Evolutionary conservation across 139 green algal genomes (phyloP), one percentile per base, ranked within the genome.

Genomic region (Nannochloris sp.): DNA sequence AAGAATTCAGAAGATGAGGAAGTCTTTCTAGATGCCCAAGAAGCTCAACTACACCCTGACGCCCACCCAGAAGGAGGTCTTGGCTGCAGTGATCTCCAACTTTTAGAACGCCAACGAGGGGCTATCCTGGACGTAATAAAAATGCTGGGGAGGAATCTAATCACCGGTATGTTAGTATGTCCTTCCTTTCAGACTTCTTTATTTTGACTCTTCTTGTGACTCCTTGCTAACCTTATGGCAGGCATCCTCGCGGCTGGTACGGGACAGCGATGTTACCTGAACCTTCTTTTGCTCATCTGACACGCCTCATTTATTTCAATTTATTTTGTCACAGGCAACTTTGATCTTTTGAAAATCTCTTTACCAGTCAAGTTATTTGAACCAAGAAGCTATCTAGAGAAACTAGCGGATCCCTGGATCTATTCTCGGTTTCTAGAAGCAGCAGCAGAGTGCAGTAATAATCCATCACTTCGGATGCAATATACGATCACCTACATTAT

Each of bases 341-440:
- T 95, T 48, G 90, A 95, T 70, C 75, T 95, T 27, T 79, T 95
- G 33, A 92, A 85, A 60, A 79, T 87, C 13, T 83, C 80, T 3
- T 81, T 95, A 63, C 88, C 88, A 1, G 87, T 94, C 27, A 79
- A 68, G 39, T 29, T 70, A 64, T 95, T 95, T 65, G 87, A 95
- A 74, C 83, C 87, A 12, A 76, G 88, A 9, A 83, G 67, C 60
- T 95, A 95, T 65, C 76, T 95, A 37, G 70, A 95, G 47, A 95
- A 95, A 71, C 74, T 95, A 35, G 74, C 85, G 8, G 88, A 95
- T 55, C 77, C 86, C 0, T 92, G 85, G 83, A 80, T 89, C 3
- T 77, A 85, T 63, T 67, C 80, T 4, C 13, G 66, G 3, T 71
- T 76, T 4, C 60, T 95, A 25, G 34, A 45, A 3, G 56, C 62